Percentiles rank a stretch among this genome's conserved stretches.
Conservation (phyloP, 2,329 filamentous ascomycete species). For the Beauveria australis region DNA sequence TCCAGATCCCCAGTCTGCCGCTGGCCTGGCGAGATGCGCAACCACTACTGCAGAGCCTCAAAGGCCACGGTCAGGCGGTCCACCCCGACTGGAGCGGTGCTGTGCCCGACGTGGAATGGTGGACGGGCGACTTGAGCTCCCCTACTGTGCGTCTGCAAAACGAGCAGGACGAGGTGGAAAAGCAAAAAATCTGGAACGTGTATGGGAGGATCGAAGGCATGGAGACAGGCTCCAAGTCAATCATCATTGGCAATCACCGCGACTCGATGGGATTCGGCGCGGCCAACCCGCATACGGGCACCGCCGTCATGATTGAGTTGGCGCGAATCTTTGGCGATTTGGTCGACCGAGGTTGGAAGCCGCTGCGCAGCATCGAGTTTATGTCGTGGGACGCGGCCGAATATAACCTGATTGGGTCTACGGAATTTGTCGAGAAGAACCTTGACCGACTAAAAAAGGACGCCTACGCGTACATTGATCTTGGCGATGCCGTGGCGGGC, state of each 20-base stretch:
- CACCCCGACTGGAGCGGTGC: conserved; percentile 67
- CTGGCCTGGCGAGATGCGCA: conserved; percentile 86
- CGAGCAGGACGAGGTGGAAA: conserved; percentile 71
- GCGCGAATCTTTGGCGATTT: conserved; percentile 78
- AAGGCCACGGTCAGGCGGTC: conserved; percentile 64
- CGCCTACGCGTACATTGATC: conserved; percentile 82
- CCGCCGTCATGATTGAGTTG: conserved; percentile 84
- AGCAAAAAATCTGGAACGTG: conserved; percentile 87
- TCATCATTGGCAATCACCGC: conserved; percentile 88
- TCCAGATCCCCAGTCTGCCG: conserved; percentile 81
- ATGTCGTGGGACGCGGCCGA: conserved; percentile 93
- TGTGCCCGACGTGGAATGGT: conserved; percentile 74
- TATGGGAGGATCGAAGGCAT: conserved; percentile 76
- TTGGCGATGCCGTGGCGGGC: conserved; percentile 75
- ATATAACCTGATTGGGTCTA: conserved; percentile 90
- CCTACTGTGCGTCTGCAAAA: conserved; percentile 78
- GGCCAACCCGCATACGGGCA: conserved; percentile 77
- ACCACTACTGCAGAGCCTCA: conserved; percentile 63
- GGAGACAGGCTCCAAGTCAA: conserved; percentile 73
- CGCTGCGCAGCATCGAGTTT: conserved; percentile 90
- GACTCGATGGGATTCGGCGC: conserved; percentile 90
- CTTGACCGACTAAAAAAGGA: conserved; percentile 63
- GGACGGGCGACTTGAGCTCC: conserved; percentile 68
- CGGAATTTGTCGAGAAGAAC: conserved; percentile 87
- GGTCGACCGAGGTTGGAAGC: conserved; percentile 71